Base-by-base conservation (phyloP, 345 rosid species). In the Syzygium aqueum region DNA sequence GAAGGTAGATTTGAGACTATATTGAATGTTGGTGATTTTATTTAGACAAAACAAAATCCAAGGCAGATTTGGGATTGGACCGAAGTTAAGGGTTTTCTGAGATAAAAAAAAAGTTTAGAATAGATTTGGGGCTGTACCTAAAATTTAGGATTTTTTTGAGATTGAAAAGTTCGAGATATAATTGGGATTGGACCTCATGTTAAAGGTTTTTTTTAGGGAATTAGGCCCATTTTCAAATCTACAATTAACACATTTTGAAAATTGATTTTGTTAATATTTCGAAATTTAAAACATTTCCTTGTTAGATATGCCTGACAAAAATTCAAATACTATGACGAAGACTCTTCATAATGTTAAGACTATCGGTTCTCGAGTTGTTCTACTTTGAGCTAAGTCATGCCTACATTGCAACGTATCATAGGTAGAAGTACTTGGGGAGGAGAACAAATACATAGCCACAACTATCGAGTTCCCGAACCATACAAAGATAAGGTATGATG, bases 361-460 rank as follows among this genome's bases (percentile, higher is more conserved):
- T 7, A 23, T 11, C 4, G 12, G 30, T 51, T 22, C n/a, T 67
- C 11, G 25, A 33, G 46, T 33, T 67, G 78, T 67, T 23, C 9
- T 16, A 30, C 6, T 37, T n/a, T 52, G 17, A 33, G 6, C 12
- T 33, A 67, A 33, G 78, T 33, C 23, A 4, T 67, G 25, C 78
- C 25, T 17, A 33, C 43, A 12, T 67, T 33, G 23, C 78, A 67
- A 15, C n/a, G 11, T 56, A 25, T 25, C 3, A 23, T 12, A 33
- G 59, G 87, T 17, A 73, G 77, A 40, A 56, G 78, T 52, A 56
- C 23, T 28, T 86, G 87, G 87, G 65, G 51, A 43, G 89, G 88
- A 57, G 80, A 80, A 84, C 88, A 89, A 85, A 89, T 87, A 56
- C 89, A 87, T 16, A 87, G 89, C 84, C 91, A 89, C 40, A 89